Conservation (phyloP, 441 rosid species). For the Adansonia gregorii region DNA sequence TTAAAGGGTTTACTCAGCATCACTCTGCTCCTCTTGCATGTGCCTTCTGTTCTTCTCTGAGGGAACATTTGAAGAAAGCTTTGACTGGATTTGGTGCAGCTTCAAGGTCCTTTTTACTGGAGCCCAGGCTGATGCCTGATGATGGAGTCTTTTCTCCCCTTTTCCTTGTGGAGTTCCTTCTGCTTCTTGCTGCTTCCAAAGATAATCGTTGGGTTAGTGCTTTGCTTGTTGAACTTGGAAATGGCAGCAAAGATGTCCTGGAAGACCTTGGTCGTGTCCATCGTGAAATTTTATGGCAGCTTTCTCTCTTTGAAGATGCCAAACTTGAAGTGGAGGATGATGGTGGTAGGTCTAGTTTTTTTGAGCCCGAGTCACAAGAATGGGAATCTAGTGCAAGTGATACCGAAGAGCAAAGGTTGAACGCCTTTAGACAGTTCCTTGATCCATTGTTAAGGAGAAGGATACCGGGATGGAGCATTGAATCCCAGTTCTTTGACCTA, state of each 20-base stretch:
- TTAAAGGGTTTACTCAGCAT: conserved; percentile 96
- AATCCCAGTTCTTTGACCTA: conserved; percentile 95
- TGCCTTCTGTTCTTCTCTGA: conserved; percentile 84
- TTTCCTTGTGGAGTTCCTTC: conserved; percentile 91
- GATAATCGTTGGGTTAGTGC: conserved; percentile 99
- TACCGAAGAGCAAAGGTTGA: conserved; percentile 79
- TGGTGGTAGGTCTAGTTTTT: conserved; percentile 42
- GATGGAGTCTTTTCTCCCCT: conserved; percentile 76
- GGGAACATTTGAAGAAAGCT: conserved; percentile 79
- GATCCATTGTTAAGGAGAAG: conserved; percentile 95
- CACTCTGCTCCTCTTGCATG: conserved; percentile 90
- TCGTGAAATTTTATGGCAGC: conserved; percentile 92
- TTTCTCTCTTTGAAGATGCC: conserved; percentile 83
- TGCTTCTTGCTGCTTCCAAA: conserved; percentile 93
- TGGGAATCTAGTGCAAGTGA: conserved; percentile 55
- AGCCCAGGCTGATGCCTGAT: conserved; percentile 61
- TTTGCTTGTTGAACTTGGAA: conserved; percentile 84
- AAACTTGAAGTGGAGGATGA: conserved; percentile 63
- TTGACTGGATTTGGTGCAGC: conserved; percentile 56
- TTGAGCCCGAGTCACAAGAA: conserved; percentile 53
- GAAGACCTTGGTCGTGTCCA: conserved; percentile 86
- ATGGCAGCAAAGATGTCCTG: conserved; percentile 85
- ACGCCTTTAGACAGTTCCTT: conserved; percentile 90
- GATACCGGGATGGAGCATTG: conserved; percentile 79
- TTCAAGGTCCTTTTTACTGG: conserved; percentile 77